Conservation (phyloP, 768 basidiomycete species). For the Rhodotorula graminis region DNA sequence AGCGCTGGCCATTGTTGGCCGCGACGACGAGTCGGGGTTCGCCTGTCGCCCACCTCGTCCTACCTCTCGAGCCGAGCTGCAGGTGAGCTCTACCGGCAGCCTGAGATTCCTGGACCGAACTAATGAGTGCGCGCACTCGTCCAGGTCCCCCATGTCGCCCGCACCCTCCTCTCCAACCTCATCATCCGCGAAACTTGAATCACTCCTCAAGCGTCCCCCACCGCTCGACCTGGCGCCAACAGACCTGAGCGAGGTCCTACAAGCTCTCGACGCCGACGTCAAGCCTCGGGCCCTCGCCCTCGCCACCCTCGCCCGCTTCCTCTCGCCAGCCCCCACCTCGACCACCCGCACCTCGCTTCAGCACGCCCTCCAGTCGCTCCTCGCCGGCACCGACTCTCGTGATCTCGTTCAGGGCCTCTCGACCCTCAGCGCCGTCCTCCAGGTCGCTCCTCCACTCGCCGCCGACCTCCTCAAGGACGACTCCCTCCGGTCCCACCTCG, state of each 20-base stretch:
- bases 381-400: constrained; percentile 49
- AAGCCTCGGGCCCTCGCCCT: constrained; percentile 1
- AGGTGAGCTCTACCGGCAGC: too few species aligned
- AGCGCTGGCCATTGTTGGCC: too few species aligned
- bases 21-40: too few species aligned
- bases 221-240: neutral
- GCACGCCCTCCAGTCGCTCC: neutral
- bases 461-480: constrained; percentile 62
- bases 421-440: constrained; percentile 73
- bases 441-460: constrained; percentile 70
- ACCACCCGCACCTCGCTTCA: neutral
- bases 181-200: neutral
- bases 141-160: too few species aligned
- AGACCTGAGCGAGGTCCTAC: neutral
- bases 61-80: too few species aligned
- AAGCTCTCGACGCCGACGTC: neutral
- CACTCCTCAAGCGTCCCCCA: neutral
- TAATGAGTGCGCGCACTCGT: too few species aligned
- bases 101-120: too few species aligned
- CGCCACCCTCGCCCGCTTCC: constrained; percentile 15
- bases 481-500: constrained; percentile 60
- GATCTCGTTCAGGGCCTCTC: constrained; percentile 57
- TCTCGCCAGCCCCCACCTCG: constrained; percentile 3
- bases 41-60: too few species aligned
- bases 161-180: neutral